Base-by-base conservation (phyloP, 2,329 filamentous ascomycete genomes). In the Xylaria sp. region DNA sequence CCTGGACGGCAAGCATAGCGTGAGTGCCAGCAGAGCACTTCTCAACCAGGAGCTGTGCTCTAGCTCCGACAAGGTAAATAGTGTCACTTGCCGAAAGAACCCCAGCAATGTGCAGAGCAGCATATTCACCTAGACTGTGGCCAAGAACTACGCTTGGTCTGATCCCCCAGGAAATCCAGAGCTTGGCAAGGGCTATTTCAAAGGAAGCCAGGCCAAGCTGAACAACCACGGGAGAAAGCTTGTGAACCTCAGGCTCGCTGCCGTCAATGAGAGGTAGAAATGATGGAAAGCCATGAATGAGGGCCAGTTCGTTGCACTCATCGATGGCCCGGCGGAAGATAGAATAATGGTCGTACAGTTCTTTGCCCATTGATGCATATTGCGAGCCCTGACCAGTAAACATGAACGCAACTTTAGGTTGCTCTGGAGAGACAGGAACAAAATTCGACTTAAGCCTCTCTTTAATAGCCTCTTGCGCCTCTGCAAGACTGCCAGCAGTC, bases 61-160 rank as follows among this genome's bases (percentile, higher is more conserved):
- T 87, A 62, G 83, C 79, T 48, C 92, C 92, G 23, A 94, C 91
- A 1, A 94, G 84, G 72, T 90, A 90, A 64, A 95, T 87, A 75
- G 91, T 88, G 77, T 94, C 91, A 73, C 88, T 88, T 23, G 88
- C 89, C 20, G 90, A 92, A 36, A 93, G 82, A 18, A 93, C 90
- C 59, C 91, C 91, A 62, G 91, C 90, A 49, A 90, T 85, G 74
- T 92, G 86, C 12, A 94, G 86, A 49, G 91, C 91, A 46, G 91
- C 90, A 74, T 93, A 93, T 78, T 94, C 91, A 62, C 91, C 91
- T 33, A 94, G 82, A 73, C 90, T 92, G 79, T 89, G 88, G 20
- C 88, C 88, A 15, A 89, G 78, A 1, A 89, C 87, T 6, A 82
- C 86, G 18, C 85, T 83, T 2, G 88, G 87, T 52, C 78, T 80